A percentile compares a stretch with the other conserved stretches of the same genome.
phyloP scores from a whole-genome alignment of 1,284 basidiomycete genomes.

The Boletus semigastroideus region DNA sequence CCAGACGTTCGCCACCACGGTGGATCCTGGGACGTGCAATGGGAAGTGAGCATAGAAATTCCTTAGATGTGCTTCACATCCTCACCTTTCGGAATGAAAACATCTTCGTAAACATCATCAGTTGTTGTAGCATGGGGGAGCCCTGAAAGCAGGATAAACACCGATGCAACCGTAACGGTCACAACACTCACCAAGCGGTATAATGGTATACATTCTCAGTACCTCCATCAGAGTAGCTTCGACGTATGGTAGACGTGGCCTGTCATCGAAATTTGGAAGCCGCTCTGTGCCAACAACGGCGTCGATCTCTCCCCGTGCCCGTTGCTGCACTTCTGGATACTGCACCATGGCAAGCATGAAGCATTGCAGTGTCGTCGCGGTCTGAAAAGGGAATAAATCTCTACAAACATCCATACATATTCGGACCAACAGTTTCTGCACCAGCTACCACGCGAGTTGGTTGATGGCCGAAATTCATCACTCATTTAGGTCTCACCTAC shows the following conservation, averaged over 20 bases:
- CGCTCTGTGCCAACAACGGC: conserved; percentile 36
- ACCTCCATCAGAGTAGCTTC: conserved; percentile 50
- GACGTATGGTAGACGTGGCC: conserved; percentile 42
- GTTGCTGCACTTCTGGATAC: conserved; percentile 43
- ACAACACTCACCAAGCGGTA: conserved; percentile 23
- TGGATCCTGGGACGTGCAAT: conserved; percentile 21
- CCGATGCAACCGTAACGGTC: background rate
- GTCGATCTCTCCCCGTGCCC: conserved; percentile 46
- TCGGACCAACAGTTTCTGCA: conserved; percentile 20
- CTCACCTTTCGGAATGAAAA: conserved; percentile 42
- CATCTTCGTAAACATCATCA: conserved; percentile 44
- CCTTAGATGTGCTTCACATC: background rate
- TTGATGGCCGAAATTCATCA: background rate
- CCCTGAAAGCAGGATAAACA: conserved; percentile 25
- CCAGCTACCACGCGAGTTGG: conserved; percentile 14
- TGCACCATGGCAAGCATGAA: conserved; percentile 52
- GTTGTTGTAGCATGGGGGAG: conserved; percentile 41
- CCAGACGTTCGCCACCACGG: conserved; percentile 48
- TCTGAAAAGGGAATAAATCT: conserved; percentile 31
- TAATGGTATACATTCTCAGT: conserved; percentile 47
- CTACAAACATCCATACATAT: background rate
- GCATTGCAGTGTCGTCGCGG: conserved; percentile 41
- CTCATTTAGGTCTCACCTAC: conserved; percentile 15
- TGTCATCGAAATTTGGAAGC: conserved; percentile 42
- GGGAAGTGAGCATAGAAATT: background rate